phyloP scores from a whole-genome alignment of 352 stramenopile species.

The Pythium brassicae region DNA sequence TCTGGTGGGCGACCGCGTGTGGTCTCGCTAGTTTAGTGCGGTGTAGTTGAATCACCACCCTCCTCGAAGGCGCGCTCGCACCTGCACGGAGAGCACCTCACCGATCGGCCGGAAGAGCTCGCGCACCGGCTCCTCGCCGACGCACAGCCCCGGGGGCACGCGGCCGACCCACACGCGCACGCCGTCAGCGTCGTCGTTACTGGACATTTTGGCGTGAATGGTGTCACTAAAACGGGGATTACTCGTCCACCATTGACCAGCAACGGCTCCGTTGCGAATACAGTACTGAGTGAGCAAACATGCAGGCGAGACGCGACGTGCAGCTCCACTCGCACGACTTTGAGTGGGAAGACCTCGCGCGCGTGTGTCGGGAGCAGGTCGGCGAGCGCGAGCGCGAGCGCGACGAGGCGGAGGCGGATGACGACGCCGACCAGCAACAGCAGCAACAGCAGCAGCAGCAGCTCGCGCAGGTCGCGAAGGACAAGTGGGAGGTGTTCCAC shows the following conservation, averaged over 20 bases:
- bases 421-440: neutral
- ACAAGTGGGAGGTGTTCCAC: constrained; percentile 78
- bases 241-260: neutral
- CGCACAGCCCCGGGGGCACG: constrained; percentile 56
- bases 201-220: neutral
- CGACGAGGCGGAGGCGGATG: neutral
- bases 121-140: constrained; percentile 39
- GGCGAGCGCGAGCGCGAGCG: constrained; percentile 4
- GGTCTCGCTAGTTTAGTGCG: neutral
- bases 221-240: neutral
- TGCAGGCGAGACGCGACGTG: constrained; percentile 26
- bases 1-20: too few relatives aligned
- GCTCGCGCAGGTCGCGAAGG: constrained; percentile 50
- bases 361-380: constrained; percentile 26
- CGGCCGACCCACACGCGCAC: constrained; percentile 42
- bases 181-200: neutral
- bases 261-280: neutral
- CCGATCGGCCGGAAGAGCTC: constrained; percentile 47
- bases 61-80: constrained; percentile 7
- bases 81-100: constrained; percentile 39
- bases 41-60: neutral
- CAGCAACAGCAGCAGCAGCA: constrained; percentile 12
- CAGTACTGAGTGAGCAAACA: neutral
- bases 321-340: constrained; percentile 77
- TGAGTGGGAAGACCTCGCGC: constrained; percentile 66